A percentile compares a stretch with the other conserved stretches of the same genome.
These are phyloP conservation scores for Sporothrix protearum DNA, from an alignment of 2,329 filamentous ascomycete species.

Conservation along the genomic window DNA sequence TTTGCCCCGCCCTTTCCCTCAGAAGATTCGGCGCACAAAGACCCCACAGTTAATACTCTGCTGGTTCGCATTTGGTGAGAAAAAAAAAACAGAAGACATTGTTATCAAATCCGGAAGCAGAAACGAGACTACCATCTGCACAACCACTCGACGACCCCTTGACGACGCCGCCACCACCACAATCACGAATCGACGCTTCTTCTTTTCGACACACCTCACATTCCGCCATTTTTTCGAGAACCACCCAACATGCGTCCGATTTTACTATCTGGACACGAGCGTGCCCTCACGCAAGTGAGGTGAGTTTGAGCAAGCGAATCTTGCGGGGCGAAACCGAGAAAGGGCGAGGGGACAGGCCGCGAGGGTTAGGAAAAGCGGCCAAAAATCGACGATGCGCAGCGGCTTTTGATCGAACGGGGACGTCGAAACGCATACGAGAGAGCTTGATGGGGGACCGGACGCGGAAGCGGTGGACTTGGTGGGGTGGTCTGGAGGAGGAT, in stretches of 20 bases:
- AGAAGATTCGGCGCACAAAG: conserved; percentile 24
- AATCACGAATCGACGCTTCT: neutral
- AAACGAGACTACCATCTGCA: conserved; percentile 16
- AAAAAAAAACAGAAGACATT: conserved; percentile 26
- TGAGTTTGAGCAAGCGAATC: conserved; percentile 19
- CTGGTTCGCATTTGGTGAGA: conserved; percentile 16
- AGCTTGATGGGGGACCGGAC: neutral
- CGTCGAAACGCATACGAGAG: conserved; percentile 18
- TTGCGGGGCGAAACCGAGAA: neutral
- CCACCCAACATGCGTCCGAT: conserved; percentile 84
- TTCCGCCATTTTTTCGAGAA: conserved; percentile 25
- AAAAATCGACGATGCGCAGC: too few relatives aligned
- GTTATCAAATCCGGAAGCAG: conserved; percentile 21
- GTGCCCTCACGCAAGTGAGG: conserved; percentile 84
- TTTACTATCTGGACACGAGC: conserved; percentile 92
- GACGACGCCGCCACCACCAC: neutral
- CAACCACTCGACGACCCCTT: neutral
- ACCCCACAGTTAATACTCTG: conserved; percentile 20
- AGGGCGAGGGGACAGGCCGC: neutral
- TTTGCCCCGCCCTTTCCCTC: conserved; percentile 21
- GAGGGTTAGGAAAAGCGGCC: neutral
- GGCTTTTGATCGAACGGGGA: too few relatives aligned
- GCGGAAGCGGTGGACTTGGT: neutral
- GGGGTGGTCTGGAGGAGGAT: neutral
- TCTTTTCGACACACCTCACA: neutral